A percentile compares a stretch with the other conserved stretches of the same genome.
phyloP scores from a whole-genome alignment of 2,329 filamentous ascomycete species.

The Cercospora nicotianae region DNA sequence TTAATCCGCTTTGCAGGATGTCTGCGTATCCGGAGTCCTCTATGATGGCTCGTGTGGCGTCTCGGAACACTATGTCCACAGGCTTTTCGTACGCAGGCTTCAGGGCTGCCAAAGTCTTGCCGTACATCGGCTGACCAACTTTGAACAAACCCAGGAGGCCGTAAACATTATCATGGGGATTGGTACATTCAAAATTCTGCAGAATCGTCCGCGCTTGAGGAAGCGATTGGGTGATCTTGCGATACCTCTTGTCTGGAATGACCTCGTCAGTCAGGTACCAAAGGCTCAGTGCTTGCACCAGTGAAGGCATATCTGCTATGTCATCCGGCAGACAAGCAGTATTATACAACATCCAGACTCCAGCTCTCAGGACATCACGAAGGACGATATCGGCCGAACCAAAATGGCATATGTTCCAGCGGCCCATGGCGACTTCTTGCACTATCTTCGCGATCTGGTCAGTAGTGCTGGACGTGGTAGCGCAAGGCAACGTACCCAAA shows the following conservation, averaged over 20 bases:
- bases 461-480: too few relatives aligned
- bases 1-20: neutral
- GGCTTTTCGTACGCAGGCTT: neutral
- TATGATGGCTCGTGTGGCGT: constrained; percentile 1
- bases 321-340: neutral
- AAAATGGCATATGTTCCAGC: neutral
- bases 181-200: neutral
- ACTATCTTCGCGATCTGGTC: too few relatives aligned
- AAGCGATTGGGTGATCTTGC: neutral
- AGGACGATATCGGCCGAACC: neutral
- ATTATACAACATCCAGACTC: neutral
- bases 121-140: neutral
- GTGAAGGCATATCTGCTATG: neutral
- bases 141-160: neutral
- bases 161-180: neutral
- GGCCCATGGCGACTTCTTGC: constrained; percentile 6
- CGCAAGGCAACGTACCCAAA: too few relatives aligned
- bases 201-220: neutral
- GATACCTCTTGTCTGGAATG: too few relatives aligned
- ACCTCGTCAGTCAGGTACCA: neutral
- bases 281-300: neutral
- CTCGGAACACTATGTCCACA: neutral
- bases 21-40: neutral
- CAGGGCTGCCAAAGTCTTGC: neutral
- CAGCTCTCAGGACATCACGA: neutral